A percentile compares a stretch with the other conserved stretches of the same genome.
Conservation (phyloP, 1,139 yeast species). For the Zygotorulaspora mrakii region DNA sequence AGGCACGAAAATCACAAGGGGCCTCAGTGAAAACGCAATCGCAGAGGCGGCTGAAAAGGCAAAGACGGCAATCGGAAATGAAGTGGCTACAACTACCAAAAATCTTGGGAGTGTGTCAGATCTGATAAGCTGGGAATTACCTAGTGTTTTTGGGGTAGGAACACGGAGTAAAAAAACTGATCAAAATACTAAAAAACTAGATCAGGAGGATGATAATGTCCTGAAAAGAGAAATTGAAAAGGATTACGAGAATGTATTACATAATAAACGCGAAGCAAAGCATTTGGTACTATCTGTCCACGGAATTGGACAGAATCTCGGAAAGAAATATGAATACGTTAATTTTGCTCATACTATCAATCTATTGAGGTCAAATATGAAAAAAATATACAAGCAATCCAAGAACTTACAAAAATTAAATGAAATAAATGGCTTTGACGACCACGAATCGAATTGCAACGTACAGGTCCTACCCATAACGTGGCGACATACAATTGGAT, state of each 20-base stretch:
- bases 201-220: slow-evolving; percentile 24
- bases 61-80: slow-evolving; percentile 15
- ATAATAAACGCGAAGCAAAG: slow-evolving; percentile 53
- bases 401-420: slow-evolving; percentile 40
- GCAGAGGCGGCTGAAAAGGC: slow-evolving; percentile 12
- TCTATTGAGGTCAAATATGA: slow-evolving; percentile 61
- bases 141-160: slow-evolving; percentile 21
- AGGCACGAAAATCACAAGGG: slow-evolving; percentile 26
- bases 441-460: slow-evolving; percentile 46
- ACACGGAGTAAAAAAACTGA: slow-evolving; percentile 16
- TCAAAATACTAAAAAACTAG: slow-evolving; percentile 29
- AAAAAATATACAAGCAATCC: slow-evolving; percentile 50
- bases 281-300: slow-evolving; percentile 84
- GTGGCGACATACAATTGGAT: slow-evolving; percentile 71
- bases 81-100: slow-evolving; percentile 15
- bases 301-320: slow-evolving; percentile 90
- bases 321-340: slow-evolving; percentile 72
- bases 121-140: slow-evolving; percentile 24
- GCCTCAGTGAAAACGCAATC: slow-evolving; percentile 9
- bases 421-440: slow-evolving; percentile 26
- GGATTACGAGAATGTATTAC: slow-evolving; percentile 46
- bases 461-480: slow-evolving; percentile 75
- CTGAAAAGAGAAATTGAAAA: slow-evolving; percentile 49
- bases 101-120: slow-evolving; percentile 24
- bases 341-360: slow-evolving; percentile 86